Percentiles rank a stretch among this genome's conserved stretches.
Evolutionary conservation across 768 basidiomycete genomes (phyloP).

Genomic region (Symmetrospora coprosmae): DNA sequence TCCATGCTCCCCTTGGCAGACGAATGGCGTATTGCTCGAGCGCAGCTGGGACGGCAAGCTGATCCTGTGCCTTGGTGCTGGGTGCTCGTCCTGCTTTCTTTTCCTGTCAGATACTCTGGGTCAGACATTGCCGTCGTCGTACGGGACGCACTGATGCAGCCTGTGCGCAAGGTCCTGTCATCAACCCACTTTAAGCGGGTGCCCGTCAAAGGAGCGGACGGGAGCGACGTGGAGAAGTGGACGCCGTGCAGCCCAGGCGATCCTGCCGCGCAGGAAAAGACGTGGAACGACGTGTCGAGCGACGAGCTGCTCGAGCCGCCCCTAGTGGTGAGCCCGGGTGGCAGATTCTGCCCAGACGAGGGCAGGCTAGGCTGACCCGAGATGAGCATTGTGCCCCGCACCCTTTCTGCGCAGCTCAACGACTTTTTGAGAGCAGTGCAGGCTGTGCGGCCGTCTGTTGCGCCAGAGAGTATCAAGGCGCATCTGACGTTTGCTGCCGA

Average conservation of each 20-base stretch:
- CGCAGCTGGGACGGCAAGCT: not conserved
- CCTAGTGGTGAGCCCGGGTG: conserved; percentile 47
- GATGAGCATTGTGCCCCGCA: too few species aligned
- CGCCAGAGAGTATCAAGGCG: conserved; percentile 64
- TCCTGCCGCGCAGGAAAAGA: conserved; percentile 64
- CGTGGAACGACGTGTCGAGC: conserved; percentile 73
- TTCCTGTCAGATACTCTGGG: conserved; percentile 76
- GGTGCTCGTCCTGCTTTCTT: not conserved
- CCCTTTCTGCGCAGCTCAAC: conserved; percentile 24
- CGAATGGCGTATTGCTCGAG: not conserved
- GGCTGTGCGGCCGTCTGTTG: conserved; percentile 73
- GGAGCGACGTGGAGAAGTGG: conserved; percentile 44
- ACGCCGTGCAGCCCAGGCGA: conserved; percentile 96
- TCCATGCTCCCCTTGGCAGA: not conserved
- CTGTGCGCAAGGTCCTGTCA: conserved; percentile 83
- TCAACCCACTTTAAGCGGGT: conserved; percentile 82
- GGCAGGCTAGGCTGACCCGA: too few species aligned
- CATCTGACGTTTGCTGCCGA: conserved; percentile 41
- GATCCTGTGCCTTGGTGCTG: not conserved
- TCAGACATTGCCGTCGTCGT: conserved; percentile 90
- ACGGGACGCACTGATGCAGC: conserved; percentile 95
- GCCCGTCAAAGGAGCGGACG: conserved; percentile 33
- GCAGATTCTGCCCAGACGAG: too few species aligned
- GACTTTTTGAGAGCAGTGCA: conserved; percentile 74
- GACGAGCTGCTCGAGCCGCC: conserved; percentile 84